Percentiles rank a stretch among this genome's conserved stretches.
Conservation (phyloP, 805 yeast species). For the Torulaspora franciscae region DNA sequence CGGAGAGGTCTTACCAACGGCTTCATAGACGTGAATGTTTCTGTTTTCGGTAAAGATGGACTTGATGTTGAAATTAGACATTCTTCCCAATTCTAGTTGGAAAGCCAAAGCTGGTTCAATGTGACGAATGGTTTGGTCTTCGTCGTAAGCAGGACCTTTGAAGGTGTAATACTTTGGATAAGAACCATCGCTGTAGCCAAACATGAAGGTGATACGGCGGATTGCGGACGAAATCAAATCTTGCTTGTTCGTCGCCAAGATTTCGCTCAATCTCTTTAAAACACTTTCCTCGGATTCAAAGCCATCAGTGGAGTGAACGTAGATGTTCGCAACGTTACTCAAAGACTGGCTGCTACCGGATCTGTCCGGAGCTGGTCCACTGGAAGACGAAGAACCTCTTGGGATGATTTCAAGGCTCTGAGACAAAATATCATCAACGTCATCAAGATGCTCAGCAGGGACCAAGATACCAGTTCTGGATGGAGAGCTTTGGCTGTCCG, state of each 20-base stretch:
- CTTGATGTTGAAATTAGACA: constrained; percentile 90
- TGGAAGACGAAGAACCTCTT: constrained; percentile 37
- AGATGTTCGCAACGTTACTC: constrained; percentile 78
- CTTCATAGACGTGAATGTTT: constrained; percentile 96
- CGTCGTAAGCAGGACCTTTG: constrained; percentile 79
- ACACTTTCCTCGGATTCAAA: constrained; percentile 66
- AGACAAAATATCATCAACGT: constrained; percentile 73
- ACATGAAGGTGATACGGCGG: constrained; percentile 89
- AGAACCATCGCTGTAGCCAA: constrained; percentile 76
- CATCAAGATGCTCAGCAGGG: constrained; percentile 79
- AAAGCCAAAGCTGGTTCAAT: constrained; percentile 97
- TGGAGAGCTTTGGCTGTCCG: constrained; percentile 61
- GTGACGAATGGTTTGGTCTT: constrained; percentile 92
- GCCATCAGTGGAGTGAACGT: constrained; percentile 70
- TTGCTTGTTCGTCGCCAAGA: constrained; percentile 61
- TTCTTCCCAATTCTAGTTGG: constrained; percentile 91
- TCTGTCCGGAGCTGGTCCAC: constrained; percentile 50
- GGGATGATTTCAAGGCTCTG: constrained; percentile 73
- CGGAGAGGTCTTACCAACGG: constrained; percentile 87
- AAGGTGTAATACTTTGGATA: constrained; percentile 96
- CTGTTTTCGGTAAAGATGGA: constrained; percentile 96
- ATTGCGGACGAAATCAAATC: constrained; percentile 67
- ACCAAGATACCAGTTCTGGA: constrained; percentile 80
- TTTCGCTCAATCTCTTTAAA: constrained; percentile 55
- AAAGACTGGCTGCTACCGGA: constrained; percentile 39